Evolutionary conservation across 2,329 filamentous ascomycete genomes (phyloP).

Genomic region (Pestalotiopsis sp.): DNA sequence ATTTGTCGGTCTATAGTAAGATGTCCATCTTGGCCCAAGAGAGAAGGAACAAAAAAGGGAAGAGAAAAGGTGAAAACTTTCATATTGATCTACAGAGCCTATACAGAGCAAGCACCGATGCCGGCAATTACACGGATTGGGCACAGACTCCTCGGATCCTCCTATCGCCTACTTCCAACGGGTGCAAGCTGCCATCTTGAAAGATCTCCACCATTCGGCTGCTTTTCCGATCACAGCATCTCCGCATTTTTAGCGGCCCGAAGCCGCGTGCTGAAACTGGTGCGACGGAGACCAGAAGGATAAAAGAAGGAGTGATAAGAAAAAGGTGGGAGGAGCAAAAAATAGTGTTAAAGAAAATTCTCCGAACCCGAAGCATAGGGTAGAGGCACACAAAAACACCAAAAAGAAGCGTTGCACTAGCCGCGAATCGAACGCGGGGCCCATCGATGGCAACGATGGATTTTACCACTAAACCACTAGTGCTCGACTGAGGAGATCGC

Average conservation of each 20-base stretch:
- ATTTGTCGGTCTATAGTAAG: neutral
- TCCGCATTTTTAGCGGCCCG: neutral
- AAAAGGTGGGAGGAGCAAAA: neutral
- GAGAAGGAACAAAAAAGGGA: neutral
- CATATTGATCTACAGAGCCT: neutral
- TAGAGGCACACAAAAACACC: neutral
- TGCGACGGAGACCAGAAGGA: neutral
- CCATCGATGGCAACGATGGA: constrained; percentile 57
- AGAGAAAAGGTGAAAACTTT: neutral
- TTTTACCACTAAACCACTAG: constrained; percentile 56
- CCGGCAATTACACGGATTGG: neutral
- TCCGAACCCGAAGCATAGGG: neutral
- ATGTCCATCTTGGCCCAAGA: neutral
- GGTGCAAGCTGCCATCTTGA: neutral
- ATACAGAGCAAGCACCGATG: neutral
- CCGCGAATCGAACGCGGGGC: constrained; percentile 50
- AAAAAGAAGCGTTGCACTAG: constrained; percentile 20
- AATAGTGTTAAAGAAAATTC: neutral
- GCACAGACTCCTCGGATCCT: neutral
- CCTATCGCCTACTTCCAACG: neutral
- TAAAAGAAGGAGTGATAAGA: neutral
- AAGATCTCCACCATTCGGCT: neutral
- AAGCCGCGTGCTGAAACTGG: neutral
- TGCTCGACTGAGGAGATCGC: too few relatives aligned
- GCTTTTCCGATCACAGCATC: neutral